Percentiles rank a stretch among this genome's conserved stretches.
phyloP scores from a whole-genome alignment of 306 rosid genomes.

The Begonia masoniana region DNA sequence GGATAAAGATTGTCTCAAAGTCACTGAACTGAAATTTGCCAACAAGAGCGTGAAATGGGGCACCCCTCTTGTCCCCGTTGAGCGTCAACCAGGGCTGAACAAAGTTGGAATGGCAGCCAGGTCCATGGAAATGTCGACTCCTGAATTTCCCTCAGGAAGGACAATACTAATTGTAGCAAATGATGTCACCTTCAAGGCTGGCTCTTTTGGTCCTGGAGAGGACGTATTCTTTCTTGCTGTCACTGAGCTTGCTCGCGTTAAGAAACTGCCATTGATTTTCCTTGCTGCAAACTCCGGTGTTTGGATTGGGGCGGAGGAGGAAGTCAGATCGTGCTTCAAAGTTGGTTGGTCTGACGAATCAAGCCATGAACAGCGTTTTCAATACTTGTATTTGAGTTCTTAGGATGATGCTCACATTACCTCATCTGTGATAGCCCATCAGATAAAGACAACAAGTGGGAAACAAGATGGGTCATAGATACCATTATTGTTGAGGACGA shows the following conservation, averaged over 20 bases:
- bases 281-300: conserved; percentile 98
- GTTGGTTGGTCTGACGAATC: conserved; percentile 98
- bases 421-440: conserved; percentile 78
- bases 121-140: conserved; percentile 84
- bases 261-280: conserved; percentile 76
- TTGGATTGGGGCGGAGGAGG: conserved; percentile 89
- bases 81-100: conserved; percentile 56
- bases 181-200: conserved; percentile 92
- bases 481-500: conserved; percentile 93
- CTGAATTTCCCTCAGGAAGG: conserved; percentile 92
- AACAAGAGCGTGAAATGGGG: conserved; percentile 79
- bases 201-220: conserved; percentile 94
- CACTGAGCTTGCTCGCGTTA: conserved; percentile 79
- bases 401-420: conserved; percentile 74
- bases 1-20: conserved; percentile 42
- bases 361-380: conserved; percentile 85
- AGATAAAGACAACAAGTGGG: conserved; percentile 62
- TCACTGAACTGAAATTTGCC: conserved; percentile 64
- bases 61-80: conserved; percentile 60
- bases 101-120: conserved; percentile 96
- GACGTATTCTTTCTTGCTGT: conserved; percentile 88
- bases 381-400: conserved; percentile 70
- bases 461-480: conserved; percentile 89
- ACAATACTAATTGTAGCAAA: conserved; percentile 71
- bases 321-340: conserved; percentile 81